Percentiles rank a stretch among this genome's conserved stretches.
phyloP scores from a whole-genome alignment of 2,329 filamentous ascomycete species.

The Polychaeton citri region DNA sequence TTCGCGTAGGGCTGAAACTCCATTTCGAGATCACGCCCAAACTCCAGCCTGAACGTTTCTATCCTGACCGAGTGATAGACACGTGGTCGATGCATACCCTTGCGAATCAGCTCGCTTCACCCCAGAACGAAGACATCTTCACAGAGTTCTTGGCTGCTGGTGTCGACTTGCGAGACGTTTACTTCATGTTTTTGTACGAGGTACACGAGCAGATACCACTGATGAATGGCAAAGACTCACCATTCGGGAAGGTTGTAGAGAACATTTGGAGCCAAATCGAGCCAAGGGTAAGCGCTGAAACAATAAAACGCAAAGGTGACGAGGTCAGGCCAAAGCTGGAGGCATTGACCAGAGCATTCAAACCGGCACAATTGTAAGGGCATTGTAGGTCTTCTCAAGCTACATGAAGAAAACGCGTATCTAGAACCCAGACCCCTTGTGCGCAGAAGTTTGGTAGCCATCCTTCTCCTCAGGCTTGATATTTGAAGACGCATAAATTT shows the following conservation, averaged over 20 bases:
- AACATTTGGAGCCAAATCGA: no score
- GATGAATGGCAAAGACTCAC: constrained; percentile 28
- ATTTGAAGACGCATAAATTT: no score
- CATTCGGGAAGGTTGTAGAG: constrained; percentile 17
- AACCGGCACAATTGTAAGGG: no score
- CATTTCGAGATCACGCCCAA: constrained; percentile 39
- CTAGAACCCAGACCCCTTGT: no score
- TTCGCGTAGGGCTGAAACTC: constrained; percentile 37
- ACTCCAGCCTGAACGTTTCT: constrained; percentile 34
- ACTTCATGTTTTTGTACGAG: constrained; percentile 30
- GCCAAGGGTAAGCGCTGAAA: no score
- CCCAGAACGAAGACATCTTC: constrained; percentile 9
- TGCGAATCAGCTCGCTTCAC: constrained; percentile 8
- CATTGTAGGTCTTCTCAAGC: no score
- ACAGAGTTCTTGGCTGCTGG: constrained; percentile 19
- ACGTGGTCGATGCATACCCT: constrained; percentile 18
- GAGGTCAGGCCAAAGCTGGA: no score
- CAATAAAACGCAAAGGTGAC: no score
- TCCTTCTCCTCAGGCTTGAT: no score
- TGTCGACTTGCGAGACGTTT: constrained; percentile 28
- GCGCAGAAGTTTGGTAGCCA: no score
- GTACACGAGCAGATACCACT: constrained; percentile 24
- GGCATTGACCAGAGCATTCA: no score
- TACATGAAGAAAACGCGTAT: no score
- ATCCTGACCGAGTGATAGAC: constrained; percentile 43